phyloP scores from a whole-genome alignment of 2,329 filamentous ascomycete genomes.

The Pseudogymnoascus pannorum region DNA sequence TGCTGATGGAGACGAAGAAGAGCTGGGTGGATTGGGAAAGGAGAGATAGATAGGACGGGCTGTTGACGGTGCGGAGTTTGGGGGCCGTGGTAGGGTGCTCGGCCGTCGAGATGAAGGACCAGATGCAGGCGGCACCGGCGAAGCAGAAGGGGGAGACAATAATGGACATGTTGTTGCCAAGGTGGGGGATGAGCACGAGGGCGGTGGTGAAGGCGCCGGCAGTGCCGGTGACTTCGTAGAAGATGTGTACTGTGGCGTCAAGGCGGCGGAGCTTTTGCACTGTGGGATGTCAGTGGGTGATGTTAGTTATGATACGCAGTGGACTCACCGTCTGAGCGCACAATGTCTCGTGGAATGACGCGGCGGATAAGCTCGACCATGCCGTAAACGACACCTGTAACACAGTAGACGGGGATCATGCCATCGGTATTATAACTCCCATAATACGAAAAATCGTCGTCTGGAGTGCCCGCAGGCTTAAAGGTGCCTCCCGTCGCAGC shows the following conservation, averaged over 20 bases:
- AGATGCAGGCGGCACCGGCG: conserved; percentile 32
- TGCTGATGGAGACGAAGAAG: conserved; percentile 40
- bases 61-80: conserved; percentile 17
- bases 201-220: conserved; percentile 41
- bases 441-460: conserved; percentile 44
- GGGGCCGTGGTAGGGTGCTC: conserved; percentile 26
- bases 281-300: conserved; percentile 44
- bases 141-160: conserved; percentile 44
- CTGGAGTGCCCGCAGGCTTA: conserved; percentile 26
- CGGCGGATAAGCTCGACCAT: conserved; percentile 46
- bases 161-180: conserved; percentile 46
- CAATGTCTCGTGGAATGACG: conserved; percentile 44
- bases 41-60: conserved; percentile 32
- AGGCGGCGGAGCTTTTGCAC: conserved; percentile 13
- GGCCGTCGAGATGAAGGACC: conserved; percentile 40
- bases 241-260: conserved; percentile 33
- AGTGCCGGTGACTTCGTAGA: conserved; percentile 43
- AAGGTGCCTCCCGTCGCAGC: conserved; percentile 41
- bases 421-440: conserved; percentile 48
- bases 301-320: conserved; percentile 37
- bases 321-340: conserved; percentile 35
- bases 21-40: conserved; percentile 35
- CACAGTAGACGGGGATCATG: conserved; percentile 42
- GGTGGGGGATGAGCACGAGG: conserved; percentile 40
- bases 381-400: conserved; percentile 37